phyloP scores from a whole-genome alignment of 2,329 filamentous ascomycete species.

The Verticillium nonalfalfae region DNA sequence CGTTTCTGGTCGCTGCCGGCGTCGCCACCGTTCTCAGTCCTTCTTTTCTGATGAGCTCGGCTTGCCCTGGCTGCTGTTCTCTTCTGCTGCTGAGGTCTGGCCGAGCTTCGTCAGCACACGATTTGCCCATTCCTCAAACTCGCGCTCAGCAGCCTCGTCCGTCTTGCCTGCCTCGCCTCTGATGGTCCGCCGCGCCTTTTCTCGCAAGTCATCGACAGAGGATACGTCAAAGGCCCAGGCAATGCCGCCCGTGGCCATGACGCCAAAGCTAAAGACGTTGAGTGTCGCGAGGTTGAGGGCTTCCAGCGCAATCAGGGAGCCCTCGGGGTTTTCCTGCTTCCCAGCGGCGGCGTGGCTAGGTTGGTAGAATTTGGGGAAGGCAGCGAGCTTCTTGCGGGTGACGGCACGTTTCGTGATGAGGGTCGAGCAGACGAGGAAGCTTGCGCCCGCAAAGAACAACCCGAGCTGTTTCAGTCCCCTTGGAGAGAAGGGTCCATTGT shows the following conservation, averaged over 20 bases:
- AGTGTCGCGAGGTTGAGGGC: slow-evolving; percentile 82
- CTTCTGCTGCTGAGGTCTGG: slow-evolving; percentile 16
- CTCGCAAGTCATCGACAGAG: slow-evolving; percentile 57
- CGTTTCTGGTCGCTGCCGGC: not conserved
- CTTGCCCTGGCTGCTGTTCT: not conserved
- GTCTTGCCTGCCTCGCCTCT: slow-evolving; percentile 21
- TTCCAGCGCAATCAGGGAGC: slow-evolving; percentile 68
- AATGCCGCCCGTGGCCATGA: slow-evolving; percentile 68
- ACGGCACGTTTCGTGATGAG: slow-evolving; percentile 67
- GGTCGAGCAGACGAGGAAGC: slow-evolving; percentile 68
- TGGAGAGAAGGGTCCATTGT: slow-evolving; percentile 4
- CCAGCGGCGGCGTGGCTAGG: slow-evolving; percentile 43
- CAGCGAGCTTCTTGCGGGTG: slow-evolving; percentile 51
- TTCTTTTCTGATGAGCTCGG: not conserved
- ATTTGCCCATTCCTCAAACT: slow-evolving; percentile 57
- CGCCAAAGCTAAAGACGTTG: slow-evolving; percentile 70
- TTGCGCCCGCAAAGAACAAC: slow-evolving; percentile 67
- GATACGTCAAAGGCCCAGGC: slow-evolving; percentile 75
- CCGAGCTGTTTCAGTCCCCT: slow-evolving; percentile 45
- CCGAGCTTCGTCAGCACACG: slow-evolving; percentile 47
- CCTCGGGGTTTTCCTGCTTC: slow-evolving; percentile 46
- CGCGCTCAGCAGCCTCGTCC: slow-evolving; percentile 48
- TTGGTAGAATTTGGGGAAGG: slow-evolving; percentile 66
- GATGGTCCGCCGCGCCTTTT: slow-evolving; percentile 37
- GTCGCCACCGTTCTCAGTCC: not conserved